phyloP scores from a whole-genome alignment of 495 filamentous ascomycete genomes.

The Aspergillus sclerotioniger region DNA sequence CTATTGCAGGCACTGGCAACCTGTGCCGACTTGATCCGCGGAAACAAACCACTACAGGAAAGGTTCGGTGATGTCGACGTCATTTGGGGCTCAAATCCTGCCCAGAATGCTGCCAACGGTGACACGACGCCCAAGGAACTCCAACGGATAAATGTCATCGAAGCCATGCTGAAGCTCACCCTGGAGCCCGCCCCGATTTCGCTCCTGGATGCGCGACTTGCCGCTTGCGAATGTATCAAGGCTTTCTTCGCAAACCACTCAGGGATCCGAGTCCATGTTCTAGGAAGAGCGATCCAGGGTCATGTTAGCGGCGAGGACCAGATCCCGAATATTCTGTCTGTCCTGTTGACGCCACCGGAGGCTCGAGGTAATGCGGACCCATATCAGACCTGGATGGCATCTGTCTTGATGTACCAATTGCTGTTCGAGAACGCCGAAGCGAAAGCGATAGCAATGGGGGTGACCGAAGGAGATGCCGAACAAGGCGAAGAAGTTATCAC shows the following conservation, averaged over 20 bases:
- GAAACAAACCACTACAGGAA: constrained; percentile 77
- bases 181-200: constrained; percentile 63
- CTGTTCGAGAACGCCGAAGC: constrained; percentile 77
- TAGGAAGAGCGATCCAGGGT: constrained; percentile 84
- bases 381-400: constrained; percentile 89
- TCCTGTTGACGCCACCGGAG: constrained; percentile 64
- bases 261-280: constrained; percentile 78
- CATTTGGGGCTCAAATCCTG: constrained; percentile 34
- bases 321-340: constrained; percentile 86
- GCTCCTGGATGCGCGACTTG: constrained; percentile 75
- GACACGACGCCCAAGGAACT: constrained; percentile 46
- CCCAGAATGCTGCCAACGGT: constrained; percentile 37
- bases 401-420: constrained; percentile 87
- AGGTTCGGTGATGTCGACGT: constrained; percentile 74
- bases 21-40: constrained; percentile 84
- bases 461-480: constrained; percentile 86
- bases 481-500: constrained; percentile 94
- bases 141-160: constrained; percentile 78
- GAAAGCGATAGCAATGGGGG: constrained; percentile 74
- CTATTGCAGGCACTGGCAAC: constrained; percentile 67
- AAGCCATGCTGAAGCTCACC: constrained; percentile 84
- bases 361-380: constrained; percentile 66
- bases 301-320: constrained; percentile 76
- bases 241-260: constrained; percentile 83
- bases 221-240: constrained; percentile 85